Conservation (phyloP, 75 land plant species). For the Sequoiadendron giganteum region DNA sequence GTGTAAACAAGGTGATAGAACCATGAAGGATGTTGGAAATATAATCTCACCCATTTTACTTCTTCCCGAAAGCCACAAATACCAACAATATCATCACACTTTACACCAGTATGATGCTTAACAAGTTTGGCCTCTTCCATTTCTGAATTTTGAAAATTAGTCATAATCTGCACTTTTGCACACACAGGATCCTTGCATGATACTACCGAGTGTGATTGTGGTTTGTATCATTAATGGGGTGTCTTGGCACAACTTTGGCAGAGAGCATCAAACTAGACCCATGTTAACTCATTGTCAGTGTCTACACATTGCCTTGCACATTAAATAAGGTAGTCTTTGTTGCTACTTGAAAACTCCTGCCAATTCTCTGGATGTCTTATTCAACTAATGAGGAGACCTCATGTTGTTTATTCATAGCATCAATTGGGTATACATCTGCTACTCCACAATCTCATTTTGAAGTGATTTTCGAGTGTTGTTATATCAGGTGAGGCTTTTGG, state of each 20-base stretch:
- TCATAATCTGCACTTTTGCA: constrained; percentile 14
- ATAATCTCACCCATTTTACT: constrained; percentile 90
- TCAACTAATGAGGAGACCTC: background rate
- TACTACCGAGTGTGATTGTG: constrained; percentile 20
- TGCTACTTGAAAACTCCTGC: background rate
- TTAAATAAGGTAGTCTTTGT: background rate
- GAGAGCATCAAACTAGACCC: constrained; percentile 94
- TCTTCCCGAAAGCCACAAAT: constrained; percentile 47
- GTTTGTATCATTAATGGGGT: constrained; percentile 40
- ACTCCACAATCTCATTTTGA: background rate
- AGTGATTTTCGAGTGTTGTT: too few species aligned
- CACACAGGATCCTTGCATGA: constrained; percentile 21
- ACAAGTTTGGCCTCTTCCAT: too few species aligned
- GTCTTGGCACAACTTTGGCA: constrained; percentile 53
- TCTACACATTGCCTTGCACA: constrained; percentile 32
- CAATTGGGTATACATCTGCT: background rate
- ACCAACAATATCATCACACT: background rate
- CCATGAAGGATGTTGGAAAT: constrained; percentile 58
- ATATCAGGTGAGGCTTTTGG: too few species aligned
- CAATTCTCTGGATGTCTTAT: background rate
- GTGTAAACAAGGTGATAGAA: constrained; percentile 80
- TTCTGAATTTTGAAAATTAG: too few species aligned
- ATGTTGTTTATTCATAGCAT: background rate
- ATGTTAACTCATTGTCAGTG: constrained; percentile 89
- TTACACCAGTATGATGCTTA: too few species aligned